phyloP scores from a whole-genome alignment of 805 yeast species.

The Candida sithepensis region DNA sequence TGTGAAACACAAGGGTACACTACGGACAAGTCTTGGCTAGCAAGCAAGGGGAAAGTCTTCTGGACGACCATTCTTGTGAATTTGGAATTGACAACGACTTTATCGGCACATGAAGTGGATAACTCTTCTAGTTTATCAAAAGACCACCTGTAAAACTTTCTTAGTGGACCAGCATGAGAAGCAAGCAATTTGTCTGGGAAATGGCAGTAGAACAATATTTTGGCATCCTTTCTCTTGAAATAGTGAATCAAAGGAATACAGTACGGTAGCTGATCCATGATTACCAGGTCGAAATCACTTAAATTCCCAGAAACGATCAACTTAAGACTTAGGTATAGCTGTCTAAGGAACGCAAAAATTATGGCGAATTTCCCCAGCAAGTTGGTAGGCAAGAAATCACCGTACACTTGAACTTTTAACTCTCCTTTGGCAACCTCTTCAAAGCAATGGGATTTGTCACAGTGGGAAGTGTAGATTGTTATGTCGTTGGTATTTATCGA shows the following conservation, averaged over 20 bases:
- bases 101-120: constrained; percentile 73
- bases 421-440: constrained; percentile 71
- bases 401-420: constrained; percentile 66
- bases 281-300: constrained; percentile 58
- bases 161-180: constrained; percentile 47
- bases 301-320: constrained; percentile 48
- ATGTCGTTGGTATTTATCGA: constrained; percentile 47
- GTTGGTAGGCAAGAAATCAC: constrained; percentile 79
- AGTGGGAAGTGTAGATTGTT: constrained; percentile 80
- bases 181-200: constrained; percentile 89
- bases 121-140: constrained; percentile 83
- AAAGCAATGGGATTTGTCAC: constrained; percentile 82
- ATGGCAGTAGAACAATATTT: constrained; percentile 86
- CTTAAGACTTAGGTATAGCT: constrained; percentile 54
- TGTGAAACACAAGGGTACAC: constrained; percentile 76
- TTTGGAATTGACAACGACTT: constrained; percentile 79
- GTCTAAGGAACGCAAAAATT: constrained; percentile 79
- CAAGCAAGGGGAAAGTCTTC: constrained; percentile 50
- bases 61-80: constrained; percentile 74
- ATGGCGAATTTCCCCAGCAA: constrained; percentile 68
- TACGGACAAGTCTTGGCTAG: constrained; percentile 45
- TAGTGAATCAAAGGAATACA: constrained; percentile 68
- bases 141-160: constrained; percentile 69
- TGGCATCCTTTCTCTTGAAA: constrained; percentile 38
- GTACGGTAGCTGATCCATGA: constrained; percentile 86